Evolutionary conservation across 306 rosid species (phyloP), one percentile per base, ranked within the genome.

Genomic region (Vicia faba): DNA sequence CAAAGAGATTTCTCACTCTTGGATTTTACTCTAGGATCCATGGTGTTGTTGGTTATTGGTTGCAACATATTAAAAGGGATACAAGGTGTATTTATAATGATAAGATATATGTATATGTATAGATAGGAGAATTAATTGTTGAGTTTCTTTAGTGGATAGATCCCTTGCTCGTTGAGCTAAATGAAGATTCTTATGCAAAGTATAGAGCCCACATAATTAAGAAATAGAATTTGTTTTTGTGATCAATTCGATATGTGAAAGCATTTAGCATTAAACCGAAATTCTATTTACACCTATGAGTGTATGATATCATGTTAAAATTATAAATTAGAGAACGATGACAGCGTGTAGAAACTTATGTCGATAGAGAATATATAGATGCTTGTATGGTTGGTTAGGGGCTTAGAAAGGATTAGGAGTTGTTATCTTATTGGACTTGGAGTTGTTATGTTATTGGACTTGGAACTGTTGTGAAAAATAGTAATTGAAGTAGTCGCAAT

Each of bases 1-100:
- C 90, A 93, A 0, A 90, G 80, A 46, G 84, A 78, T 29, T 51
- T 60, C n/a, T 56, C 75, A 60, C 23, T 78, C 72, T 83, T 75
- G 48, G 80, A 74, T 40, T 62, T 72, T 26, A 19, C 75, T 60
- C 74, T 23, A 35, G 39, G 5, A 38, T 29, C 68, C 91, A 87
- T 83, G 20, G 18, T 80, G 51, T 80, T 73, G 14, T 54, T 57
- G 19, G 33, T 66, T 40, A n/a, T 35, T 49, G 46, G 53, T 23
- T 73, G 40, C 65, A 29, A 43, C 35, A 70, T 51, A 2, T 51
- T 26, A 43, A 16, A 60, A 66, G 28, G 50, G 3, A 11, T 7
- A 49, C 20, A 20, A 39, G 16, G 41, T 20, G 16, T 54, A 66
- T 80, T 61, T 77, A 76, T 76, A 83, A 61, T 76, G 69, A 74